phyloP scores from a whole-genome alignment of 2,329 filamentous ascomycete species.

The Fonsecaea multimorphosa region DNA sequence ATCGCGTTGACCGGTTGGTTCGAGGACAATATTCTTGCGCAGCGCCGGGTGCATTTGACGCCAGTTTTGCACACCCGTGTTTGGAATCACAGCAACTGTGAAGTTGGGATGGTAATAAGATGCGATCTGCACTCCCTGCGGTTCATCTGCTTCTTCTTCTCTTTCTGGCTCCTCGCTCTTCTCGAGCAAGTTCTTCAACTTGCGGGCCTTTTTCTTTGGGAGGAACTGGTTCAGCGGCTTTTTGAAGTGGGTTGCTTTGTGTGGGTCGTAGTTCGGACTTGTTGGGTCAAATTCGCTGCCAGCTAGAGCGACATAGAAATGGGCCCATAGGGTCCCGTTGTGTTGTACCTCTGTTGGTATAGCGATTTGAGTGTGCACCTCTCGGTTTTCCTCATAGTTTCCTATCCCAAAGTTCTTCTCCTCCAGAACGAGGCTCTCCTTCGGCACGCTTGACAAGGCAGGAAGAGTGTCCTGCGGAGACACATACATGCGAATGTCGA shows the following conservation, averaged over 20 bases:
- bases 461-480: slow-evolving; percentile 74
- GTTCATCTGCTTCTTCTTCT: slow-evolving; percentile 50
- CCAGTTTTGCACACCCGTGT: slow-evolving; percentile 73
- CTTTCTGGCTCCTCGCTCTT: slow-evolving; percentile 46
- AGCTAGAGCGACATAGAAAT: slow-evolving; percentile 84
- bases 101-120: slow-evolving; percentile 97
- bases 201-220: slow-evolving; percentile 85
- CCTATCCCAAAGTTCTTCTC: slow-evolving; percentile 82
- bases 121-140: slow-evolving; percentile 72
- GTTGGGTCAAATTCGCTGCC: slow-evolving; percentile 79
- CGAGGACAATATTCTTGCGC: slow-evolving; percentile 78
- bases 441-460: slow-evolving; percentile 68
- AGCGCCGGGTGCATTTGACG: slow-evolving; percentile 72
- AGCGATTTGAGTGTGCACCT: slow-evolving; percentile 75
- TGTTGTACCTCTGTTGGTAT: slow-evolving; percentile 82
- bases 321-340: slow-evolving; percentile 92
- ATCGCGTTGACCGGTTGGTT: slow-evolving; percentile 81
- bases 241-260: slow-evolving; percentile 80
- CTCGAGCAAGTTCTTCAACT: slow-evolving; percentile 82
- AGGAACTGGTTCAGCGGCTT: slow-evolving; percentile 89
- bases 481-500: slow-evolving; percentile 87
- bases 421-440: slow-evolving; percentile 74
- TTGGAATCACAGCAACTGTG: slow-evolving; percentile 83
- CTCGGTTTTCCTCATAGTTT: slow-evolving; percentile 78
- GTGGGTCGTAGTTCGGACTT: slow-evolving; percentile 72